Evolutionary conservation across 495 filamentous ascomycete species (phyloP), one percentile per base, ranked within the genome.

Genomic region (Cladorrhinum samala): DNA sequence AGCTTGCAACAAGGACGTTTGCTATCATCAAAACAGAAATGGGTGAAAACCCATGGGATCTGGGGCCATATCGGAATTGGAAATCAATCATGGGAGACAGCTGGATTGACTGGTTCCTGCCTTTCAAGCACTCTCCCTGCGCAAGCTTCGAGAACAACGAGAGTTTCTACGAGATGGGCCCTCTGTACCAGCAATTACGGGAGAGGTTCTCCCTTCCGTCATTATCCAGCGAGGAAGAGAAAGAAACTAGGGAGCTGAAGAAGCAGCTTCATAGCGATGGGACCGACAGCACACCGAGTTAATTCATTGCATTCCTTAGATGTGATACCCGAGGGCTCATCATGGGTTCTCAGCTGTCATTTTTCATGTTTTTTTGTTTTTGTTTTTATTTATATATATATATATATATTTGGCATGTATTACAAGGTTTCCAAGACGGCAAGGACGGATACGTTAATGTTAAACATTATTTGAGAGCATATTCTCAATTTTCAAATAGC

Each of bases 21-120:
- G 88, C 85, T 36, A 83, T 95, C 38, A 78, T 92, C 4, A 77
- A 77, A 53, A 91, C 85, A 9, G 71, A 77, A 11, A 80, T 77
- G 3, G 88, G 89, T 17, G 83, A 89, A 42, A 92, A 93, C 56
- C 88, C 88, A 1, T 95, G 86, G 79, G 80, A 87, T 57, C 68
- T 91, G 7, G 86, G 83, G 19, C 50, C 64, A 0, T 74, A 78
- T 52, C 70, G 77, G 33, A 95, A 95, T 63, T 85, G 87, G 57
- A 77, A 83, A 56, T 79, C 84, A 33, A 77, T 94, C 9, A 84
- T 95, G 79, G 89, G 89, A 6, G 72, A 78, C 39, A 79, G 68
- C n/a, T 50, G 80, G 9, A 54, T 77, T 40, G 88, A 93, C 55
- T 92, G 86, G 86, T 64, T 92, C 27, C 68, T 94, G 13, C 87